Evolutionary conservation across 2,329 filamentous ascomycete genomes (phyloP).

Genomic region (Diaporthe longicolla): DNA sequence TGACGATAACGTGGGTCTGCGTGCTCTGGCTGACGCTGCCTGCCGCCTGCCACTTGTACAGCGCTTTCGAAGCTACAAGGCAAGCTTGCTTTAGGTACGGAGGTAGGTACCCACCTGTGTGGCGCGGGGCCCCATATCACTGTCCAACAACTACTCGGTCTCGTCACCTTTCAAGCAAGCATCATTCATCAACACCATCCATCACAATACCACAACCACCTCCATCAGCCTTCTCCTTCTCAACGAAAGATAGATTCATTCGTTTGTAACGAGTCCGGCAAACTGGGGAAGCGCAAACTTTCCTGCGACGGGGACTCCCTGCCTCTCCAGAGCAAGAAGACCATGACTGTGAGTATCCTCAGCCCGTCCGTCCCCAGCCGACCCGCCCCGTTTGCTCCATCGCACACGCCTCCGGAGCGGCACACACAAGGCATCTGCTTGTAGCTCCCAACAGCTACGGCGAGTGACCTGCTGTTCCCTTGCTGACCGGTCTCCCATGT

Average conservation of each 20-base stretch:
- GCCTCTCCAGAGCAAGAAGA: conserved; percentile 68
- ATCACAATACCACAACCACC: conserved; percentile 25
- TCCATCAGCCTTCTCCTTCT: conserved; percentile 2
- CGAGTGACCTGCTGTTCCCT: not conserved
- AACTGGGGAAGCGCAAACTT: conserved; percentile 78
- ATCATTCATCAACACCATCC: not conserved
- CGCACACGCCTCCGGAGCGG: not conserved
- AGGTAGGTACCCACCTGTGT: too few relatives aligned
- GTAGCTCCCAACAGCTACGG: conserved; percentile 6
- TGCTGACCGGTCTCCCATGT: conserved; percentile 43
- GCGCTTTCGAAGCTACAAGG: too few relatives aligned
- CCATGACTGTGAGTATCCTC: conserved; percentile 70
- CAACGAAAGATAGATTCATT: conserved; percentile 35
- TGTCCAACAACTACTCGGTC: not conserved
- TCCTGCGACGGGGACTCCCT: conserved; percentile 70
- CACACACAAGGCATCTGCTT: not conserved
- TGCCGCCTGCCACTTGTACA: too few relatives aligned
- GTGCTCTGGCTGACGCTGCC: too few relatives aligned
- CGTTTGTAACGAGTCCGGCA: conserved; percentile 52
- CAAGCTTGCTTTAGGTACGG: too few relatives aligned
- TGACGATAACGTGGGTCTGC: too few relatives aligned
- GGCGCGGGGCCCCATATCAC: too few relatives aligned
- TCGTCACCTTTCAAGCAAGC: conserved; percentile 29
- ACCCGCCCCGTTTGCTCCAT: conserved; percentile 8
- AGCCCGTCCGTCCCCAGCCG: conserved; percentile 6